These are phyloP conservation scores for Arachis monticola DNA, from an alignment of 331 rosid species.

Conservation along the genomic window DNA sequence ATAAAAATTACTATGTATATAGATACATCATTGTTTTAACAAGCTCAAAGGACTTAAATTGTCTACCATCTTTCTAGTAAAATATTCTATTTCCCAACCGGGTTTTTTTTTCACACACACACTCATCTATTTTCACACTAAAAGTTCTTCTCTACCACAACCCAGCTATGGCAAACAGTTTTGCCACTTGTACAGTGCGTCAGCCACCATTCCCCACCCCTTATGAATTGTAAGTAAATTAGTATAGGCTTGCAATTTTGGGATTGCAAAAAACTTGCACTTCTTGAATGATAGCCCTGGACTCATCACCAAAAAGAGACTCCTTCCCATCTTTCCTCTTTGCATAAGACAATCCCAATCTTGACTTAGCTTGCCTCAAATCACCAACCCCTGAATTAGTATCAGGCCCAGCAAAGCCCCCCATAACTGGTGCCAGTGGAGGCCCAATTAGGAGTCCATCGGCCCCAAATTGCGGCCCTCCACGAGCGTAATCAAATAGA, in stretches of 20 bases:
- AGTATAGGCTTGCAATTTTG: constrained; percentile 88
- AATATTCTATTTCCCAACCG: too few species aligned
- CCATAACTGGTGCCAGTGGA: constrained; percentile 88
- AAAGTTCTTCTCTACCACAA: too few species aligned
- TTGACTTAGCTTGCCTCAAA: constrained; percentile 80
- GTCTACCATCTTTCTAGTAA: too few species aligned
- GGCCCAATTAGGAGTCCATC: constrained; percentile 92
- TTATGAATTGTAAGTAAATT: constrained; percentile 26
- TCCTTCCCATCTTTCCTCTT: constrained; percentile 87
- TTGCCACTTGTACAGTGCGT: too few species aligned
- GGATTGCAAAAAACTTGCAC: constrained; percentile 89
- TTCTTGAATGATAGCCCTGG: constrained; percentile 70
- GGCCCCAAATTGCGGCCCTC: constrained; percentile 88
- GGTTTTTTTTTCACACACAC: too few species aligned
- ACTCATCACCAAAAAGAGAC: constrained; percentile 81
- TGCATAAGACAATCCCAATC: constrained; percentile 86
- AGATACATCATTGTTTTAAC: too few species aligned
- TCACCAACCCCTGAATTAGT: constrained; percentile 80
- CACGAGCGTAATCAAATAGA: constrained; percentile 82
- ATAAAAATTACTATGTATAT: too few species aligned
- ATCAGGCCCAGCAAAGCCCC: constrained; percentile 93
- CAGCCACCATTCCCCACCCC: not conserved
- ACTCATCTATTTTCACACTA: too few species aligned
- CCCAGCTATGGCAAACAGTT: too few species aligned
- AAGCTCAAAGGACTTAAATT: too few species aligned